A percentile compares a stretch with the other conserved stretches of the same genome.
Conservation (phyloP, 176 grass and related monocot species). For the Hordeum vulgare region MorexV3_pseudomolecules_assembly NC_058519.1:23827529-23828028, state of each 20-base stretch:
- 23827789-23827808: background rate
- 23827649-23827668: no score
- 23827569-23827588: no score
- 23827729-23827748: background rate
- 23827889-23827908: background rate
- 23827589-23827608: no score
- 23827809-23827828: background rate
- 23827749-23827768: background rate
- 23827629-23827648: no score
- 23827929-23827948: background rate
- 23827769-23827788: background rate
- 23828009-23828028: background rate
- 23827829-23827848: background rate
- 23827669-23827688: background rate
- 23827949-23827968: background rate
- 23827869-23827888: background rate
- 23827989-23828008: background rate
- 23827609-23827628: no score
- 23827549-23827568: no score
- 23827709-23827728: background rate
- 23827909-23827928: no score
- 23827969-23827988: background rate
- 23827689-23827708: background rate
- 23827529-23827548: no score
- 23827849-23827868: background rate